Conservation (phyloP, 2,329 filamentous ascomycete genomes). For the Pestalotiopsis sp. region DNA sequence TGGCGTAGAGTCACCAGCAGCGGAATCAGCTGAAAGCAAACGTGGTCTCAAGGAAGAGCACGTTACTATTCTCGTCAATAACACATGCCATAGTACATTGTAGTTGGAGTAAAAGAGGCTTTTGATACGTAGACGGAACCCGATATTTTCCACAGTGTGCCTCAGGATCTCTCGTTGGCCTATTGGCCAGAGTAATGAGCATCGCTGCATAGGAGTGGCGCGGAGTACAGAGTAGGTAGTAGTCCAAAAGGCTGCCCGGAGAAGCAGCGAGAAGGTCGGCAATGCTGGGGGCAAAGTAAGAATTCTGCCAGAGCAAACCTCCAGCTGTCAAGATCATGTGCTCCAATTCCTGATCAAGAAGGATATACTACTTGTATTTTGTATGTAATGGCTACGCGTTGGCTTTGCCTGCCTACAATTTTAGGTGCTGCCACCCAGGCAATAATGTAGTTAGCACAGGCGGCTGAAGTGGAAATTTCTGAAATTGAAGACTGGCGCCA, state of each 20-base stretch:
- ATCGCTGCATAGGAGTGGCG: background rate
- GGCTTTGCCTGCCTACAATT: background rate
- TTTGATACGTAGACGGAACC: background rate
- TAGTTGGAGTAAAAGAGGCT: background rate
- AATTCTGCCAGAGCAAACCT: no score
- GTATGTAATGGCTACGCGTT: background rate
- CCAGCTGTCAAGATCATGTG: no score
- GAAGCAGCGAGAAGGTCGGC: background rate
- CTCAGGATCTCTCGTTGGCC: background rate
- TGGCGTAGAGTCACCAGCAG: background rate
- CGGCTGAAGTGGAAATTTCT: background rate
- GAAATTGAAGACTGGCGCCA: background rate
- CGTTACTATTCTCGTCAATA: no score
- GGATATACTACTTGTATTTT: background rate
- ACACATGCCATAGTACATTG: background rate
- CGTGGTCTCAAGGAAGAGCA: background rate
- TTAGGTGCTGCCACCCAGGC: background rate
- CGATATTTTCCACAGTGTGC: background rate
- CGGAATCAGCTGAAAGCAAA: background rate
- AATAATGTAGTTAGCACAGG: background rate
- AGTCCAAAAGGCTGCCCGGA: background rate
- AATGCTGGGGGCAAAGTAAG: no score
- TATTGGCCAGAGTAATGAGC: background rate
- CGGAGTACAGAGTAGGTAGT: background rate
- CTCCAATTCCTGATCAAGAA: background rate